Percentiles rank a stretch among this genome's conserved stretches.
Conservation (phyloP, 2,329 filamentous ascomycete species). For the Parastagonospora nodorum region DNA sequence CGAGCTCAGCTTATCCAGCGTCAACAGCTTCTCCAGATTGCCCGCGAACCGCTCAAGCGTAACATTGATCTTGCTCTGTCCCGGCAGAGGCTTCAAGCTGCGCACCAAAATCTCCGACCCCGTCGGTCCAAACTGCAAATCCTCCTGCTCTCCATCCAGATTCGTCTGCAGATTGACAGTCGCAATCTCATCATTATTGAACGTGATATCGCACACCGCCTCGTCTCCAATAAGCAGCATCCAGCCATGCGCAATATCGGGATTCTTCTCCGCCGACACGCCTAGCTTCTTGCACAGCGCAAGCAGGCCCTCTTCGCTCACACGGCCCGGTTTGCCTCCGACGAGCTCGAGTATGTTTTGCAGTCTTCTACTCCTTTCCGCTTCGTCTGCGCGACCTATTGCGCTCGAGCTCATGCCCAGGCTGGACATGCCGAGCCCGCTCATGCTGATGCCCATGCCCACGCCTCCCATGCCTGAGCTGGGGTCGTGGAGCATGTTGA, state of each 20-base stretch:
- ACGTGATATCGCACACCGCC: conserved; percentile 34
- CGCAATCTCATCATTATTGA: conserved; percentile 51
- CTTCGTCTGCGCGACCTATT: conserved; percentile 55
- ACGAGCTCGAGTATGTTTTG: conserved; percentile 70
- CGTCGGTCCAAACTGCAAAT: conserved; percentile 48
- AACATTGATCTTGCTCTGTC: conserved; percentile 70
- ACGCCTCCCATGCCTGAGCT: conserved; percentile 44
- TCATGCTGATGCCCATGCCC: conserved; percentile 45
- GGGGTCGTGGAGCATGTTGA: conserved; percentile 48
- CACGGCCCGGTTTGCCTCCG: conserved; percentile 68
- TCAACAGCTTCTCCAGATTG: conserved; percentile 73
- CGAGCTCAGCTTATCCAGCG: conserved; percentile 73
- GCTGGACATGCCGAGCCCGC: conserved; percentile 49
- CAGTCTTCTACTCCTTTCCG: conserved; percentile 58
- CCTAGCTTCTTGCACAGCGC: conserved; percentile 70
- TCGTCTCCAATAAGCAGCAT: conserved; percentile 44
- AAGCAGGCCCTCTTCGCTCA: conserved; percentile 77
- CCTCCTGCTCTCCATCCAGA: conserved; percentile 63
- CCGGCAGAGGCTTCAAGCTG: conserved; percentile 65
- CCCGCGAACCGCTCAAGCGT: conserved; percentile 71
- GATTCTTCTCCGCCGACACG: conserved; percentile 54
- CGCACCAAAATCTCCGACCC: conserved; percentile 69
- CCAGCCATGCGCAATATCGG: conserved; percentile 35
- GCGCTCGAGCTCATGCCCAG: conserved; percentile 45
- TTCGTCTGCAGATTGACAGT: conserved; percentile 68